phyloP scores from a whole-genome alignment of 345 rosid species.

The Orychophragmus violaceus region DNA sequence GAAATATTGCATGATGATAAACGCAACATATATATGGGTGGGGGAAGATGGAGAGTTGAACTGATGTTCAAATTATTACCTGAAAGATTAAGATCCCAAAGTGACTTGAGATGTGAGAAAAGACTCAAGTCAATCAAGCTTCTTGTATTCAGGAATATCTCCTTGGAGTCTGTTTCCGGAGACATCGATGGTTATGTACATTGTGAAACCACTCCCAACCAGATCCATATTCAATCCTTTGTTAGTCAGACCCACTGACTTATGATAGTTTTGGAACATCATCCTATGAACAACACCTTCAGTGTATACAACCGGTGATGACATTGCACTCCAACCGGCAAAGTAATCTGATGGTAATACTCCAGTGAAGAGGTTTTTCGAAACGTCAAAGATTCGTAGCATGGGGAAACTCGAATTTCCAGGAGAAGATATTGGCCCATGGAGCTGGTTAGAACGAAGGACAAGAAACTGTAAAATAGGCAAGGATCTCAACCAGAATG shows the following conservation, averaged over 20 bases:
- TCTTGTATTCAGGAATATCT: not conserved
- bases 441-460: too few species aligned
- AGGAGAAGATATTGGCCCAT: slow-evolving; percentile 29
- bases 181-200: not conserved
- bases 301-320: too few species aligned
- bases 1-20: not conserved
- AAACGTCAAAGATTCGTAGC: too few species aligned
- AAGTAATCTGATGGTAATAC: too few species aligned
- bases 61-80: too few species aligned
- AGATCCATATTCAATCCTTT: not conserved
- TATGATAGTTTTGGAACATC: too few species aligned
- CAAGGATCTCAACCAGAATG: slow-evolving; percentile 30
- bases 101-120: not conserved
- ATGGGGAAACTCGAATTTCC: too few species aligned
- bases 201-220: not conserved
- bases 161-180: slow-evolving; percentile 1
- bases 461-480: slow-evolving; percentile 34
- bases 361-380: too few species aligned
- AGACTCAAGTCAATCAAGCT: too few species aligned
- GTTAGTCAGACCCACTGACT: not conserved
- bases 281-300: too few species aligned
- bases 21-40: not conserved
- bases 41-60: not conserved
- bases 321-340: too few species aligned
- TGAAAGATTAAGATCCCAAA: not conserved